Conservation (phyloP, 129 eudicot genomes). For the Arctium minus region DNA sequence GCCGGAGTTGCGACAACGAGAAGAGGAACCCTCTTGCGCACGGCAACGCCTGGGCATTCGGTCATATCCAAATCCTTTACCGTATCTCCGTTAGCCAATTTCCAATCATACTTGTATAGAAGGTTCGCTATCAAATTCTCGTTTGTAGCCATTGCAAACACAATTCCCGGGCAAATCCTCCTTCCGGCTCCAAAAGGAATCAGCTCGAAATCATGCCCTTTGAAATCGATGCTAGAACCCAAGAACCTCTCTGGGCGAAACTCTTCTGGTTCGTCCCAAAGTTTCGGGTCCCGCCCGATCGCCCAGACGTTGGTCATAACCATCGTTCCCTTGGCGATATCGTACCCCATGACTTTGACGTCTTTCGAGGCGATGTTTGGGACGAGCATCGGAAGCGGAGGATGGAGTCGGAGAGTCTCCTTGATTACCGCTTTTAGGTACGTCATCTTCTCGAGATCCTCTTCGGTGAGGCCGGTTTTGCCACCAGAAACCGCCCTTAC, state of each 20-base stretch:
- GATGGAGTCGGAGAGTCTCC: conserved; percentile 53
- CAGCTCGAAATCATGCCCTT: conserved; percentile 42
- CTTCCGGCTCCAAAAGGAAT: conserved; percentile 57
- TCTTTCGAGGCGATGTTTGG: conserved; percentile 37
- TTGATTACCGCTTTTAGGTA: conserved; percentile 57
- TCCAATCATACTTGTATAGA: conserved; percentile 45
- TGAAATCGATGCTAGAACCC: conserved; percentile 33
- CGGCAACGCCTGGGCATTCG: conserved; percentile 33
- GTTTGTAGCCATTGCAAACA: conserved; percentile 38
- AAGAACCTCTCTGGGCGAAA: conserved; percentile 60
- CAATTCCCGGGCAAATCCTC: conserved; percentile 55
- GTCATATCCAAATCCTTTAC: conserved; percentile 38
- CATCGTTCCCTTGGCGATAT: conserved; percentile 40
- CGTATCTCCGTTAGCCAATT: conserved; percentile 27
- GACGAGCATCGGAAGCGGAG: conserved; percentile 46
- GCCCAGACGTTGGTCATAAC: conserved; percentile 55
- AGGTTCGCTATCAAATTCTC: conserved; percentile 48
- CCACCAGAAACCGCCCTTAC: conserved; percentile 24
- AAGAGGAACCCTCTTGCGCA: conserved; percentile 38
- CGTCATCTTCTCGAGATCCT: conserved; percentile 43
- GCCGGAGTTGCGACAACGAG: conserved; percentile 32
- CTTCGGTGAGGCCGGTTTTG: conserved; percentile 13
- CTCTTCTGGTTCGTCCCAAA: conserved; percentile 55
- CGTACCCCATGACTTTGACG: conserved; percentile 45
- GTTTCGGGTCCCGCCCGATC: conserved; percentile 37